Evolutionary conservation across 2,329 filamentous ascomycete species (phyloP), one percentile per base, ranked within the genome.

Genomic region (Botrytis paeoniae): DNA sequence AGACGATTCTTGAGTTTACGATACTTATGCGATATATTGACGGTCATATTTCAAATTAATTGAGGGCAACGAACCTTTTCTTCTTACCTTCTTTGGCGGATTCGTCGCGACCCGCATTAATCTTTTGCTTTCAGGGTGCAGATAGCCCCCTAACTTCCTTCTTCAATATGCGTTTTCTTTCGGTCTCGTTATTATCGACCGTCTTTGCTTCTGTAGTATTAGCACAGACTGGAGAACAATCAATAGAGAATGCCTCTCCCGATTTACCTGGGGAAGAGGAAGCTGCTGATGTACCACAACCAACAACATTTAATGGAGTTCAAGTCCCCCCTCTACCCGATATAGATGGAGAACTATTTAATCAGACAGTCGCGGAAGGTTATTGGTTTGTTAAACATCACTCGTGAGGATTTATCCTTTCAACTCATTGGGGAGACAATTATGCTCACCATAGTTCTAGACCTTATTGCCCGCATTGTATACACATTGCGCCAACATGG

Each of bases 401-500:
- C 70, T 81, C 80, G 79, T 81, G 72, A 77, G 79, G 14, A 35
- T 25, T 60, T 5, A 22, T n/a, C 14, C 10, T 71, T 32, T 16
- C 32, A 43, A 32, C 10, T n/a, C 48, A 14, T 25, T 3, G 22
- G 22, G 29, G 25, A 63, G 32, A 48, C 22, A n/a, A 51, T 25
- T n/a, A 32, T 43, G 64, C 61, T 64, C 32, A 69, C 32, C 54
- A 54, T 60, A 59, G 35, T 32, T 54, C 59, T 64, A 81, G 80
- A 74, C 80, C 80, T 41, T 81, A 77, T 54, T 81, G 80, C 68
- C 72, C 74, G 57, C 80, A 81, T 73, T 81, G 80, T 70, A 69
- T 77, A 37, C 72, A 76, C 35, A 93, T 94, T 79, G 94, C 93
- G 70, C 96, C 96, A 12, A 91, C 89, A 69, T 98, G 90, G 86